Evolutionary conservation across 2,329 filamentous ascomycete species (phyloP), one percentile per base, ranked within the genome.

Genomic region (Aspergillus sergii): DNA sequence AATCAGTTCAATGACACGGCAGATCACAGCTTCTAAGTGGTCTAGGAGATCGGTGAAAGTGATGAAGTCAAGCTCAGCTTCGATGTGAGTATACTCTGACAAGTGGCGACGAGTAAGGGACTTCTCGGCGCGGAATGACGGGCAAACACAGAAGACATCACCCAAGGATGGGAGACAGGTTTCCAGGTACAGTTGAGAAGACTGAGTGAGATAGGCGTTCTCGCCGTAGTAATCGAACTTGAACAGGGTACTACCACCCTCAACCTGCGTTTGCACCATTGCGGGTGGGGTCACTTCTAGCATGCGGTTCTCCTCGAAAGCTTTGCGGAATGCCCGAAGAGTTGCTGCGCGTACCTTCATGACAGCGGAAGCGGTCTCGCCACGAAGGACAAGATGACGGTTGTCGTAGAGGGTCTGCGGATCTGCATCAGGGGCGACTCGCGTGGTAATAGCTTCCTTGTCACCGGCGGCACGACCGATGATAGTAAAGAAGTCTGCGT

Each of bases 111-210:
- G 91, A 57, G 95, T 99, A 62, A 98, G 85, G 8, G 91, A 94
- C 82, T 97, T 97, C 81, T 99, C 95, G 16, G 95, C 95, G 66
- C 95, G 94, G 89, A 99, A 99, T 2, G 94, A 98, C 79, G 97
- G 97, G 80, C 97, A 94, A 73, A 99, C 94, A 77, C 94, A 98
- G 86, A 96, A 99, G 59, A 97, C 93, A 76, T 97, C 92, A 71
- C 95, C 95, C 73, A 98, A 85, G 58, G 91, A 92, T 12, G 94
- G 93, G 36, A 99, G 84, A 69, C 90, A 93, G 36, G 95, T 99
- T 84, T 99, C 95, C 63, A 99, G 91, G 81, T 99, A 99, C 59
- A 99, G 88, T 81, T 99, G 95, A 39, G 92, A 96, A 4, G 94
- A 97, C 81, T 99, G 95, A 4, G 95, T 98, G 66, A 99, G 88